Evolutionary conservation across 352 stramenopile genomes (phyloP).

Genomic region (Pythium folliculosum): DNA sequence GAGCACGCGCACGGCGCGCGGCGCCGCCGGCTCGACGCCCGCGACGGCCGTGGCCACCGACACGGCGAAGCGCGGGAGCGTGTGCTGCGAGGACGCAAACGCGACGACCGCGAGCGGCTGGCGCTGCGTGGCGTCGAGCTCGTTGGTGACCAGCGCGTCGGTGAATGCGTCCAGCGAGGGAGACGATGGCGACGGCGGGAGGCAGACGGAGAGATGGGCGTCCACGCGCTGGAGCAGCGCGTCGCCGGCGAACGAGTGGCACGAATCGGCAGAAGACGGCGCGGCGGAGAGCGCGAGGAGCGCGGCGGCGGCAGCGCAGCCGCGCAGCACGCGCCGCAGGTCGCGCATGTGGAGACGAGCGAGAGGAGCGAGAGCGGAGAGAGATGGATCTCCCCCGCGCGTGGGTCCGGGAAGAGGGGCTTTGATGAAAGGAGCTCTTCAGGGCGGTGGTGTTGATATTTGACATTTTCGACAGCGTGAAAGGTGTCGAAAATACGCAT

Average conservation of each 20-base stretch:
- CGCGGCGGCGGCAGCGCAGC: neutral
- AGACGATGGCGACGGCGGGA: slow-evolving; percentile 22
- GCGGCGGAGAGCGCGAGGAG: neutral
- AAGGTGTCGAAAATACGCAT: too few relatives aligned
- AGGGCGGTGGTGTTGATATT: too few relatives aligned
- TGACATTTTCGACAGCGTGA: too few relatives aligned
- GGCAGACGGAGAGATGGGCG: slow-evolving; percentile 32
- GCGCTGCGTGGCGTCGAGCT: slow-evolving; percentile 42
- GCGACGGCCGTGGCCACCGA: slow-evolving; percentile 37
- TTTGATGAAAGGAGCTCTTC: too few relatives aligned
- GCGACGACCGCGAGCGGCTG: slow-evolving; percentile 52
- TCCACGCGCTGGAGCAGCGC: slow-evolving; percentile 50
- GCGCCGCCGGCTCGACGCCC: slow-evolving; percentile 1
- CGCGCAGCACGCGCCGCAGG: too few relatives aligned
- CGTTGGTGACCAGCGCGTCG: slow-evolving; percentile 49
- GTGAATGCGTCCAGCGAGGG: slow-evolving; percentile 41
- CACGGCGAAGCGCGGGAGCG: slow-evolving; percentile 36
- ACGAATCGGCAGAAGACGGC: neutral
- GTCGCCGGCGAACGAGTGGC: slow-evolving; percentile 28
- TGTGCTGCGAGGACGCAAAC: slow-evolving; percentile 49
- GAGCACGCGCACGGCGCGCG: slow-evolving; percentile 23
- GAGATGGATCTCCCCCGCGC: too few relatives aligned
- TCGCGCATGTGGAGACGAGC: too few relatives aligned
- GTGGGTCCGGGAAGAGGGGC: too few relatives aligned
- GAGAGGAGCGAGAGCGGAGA: too few relatives aligned